Evolutionary conservation across 148 eudicot genomes (phyloP), one percentile per base, ranked within the genome.

Genomic region (Simmondsia chinensis): DNA sequence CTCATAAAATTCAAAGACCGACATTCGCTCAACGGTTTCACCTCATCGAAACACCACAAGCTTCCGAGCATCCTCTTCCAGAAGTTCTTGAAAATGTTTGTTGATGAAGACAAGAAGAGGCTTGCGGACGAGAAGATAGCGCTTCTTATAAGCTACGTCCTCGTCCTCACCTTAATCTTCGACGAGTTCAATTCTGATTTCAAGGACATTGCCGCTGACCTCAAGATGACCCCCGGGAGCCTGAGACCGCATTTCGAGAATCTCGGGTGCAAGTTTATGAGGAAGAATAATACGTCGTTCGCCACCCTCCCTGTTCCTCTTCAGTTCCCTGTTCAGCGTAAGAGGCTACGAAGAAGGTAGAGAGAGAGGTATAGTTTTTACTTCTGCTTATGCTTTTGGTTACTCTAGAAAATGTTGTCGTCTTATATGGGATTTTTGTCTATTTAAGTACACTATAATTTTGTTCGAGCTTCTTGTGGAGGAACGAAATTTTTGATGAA

Each of bases 301-400:
- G 93, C 85, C 7, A 73, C 76, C 0, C 94, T 91, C 53, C 77
- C 83, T 11, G 59, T 71, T 28, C 99, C 99, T 2, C 61, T 91
- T 28, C n/a, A 47, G 23, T 86, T 91, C 56, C 69, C 59, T 3
- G 33, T 37, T 13, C 4, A 20, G 0, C 61, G 57, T 62, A 49
- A 7, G 57, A 88, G 66, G 65, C 66, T 68, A 39, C 37, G 70
- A 62, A 73, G 72, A 54, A 72, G 76, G 63, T 66, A 75, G 51
- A 27, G n/a, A n/a, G n/a, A n/a, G n/a, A n/a, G n/a, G n/a, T n/a
- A n/a, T n/a, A n/a, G n/a, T n/a, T n/a, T n/a, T n/a, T n/a, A n/a
- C n/a, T n/a, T n/a, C n/a, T n/a, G n/a, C n/a, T n/a, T n/a, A n/a
- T n/a, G n/a, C n/a, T n/a, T n/a, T n/a, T n/a, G n/a, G n/a, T n/a